These are phyloP conservation scores for Cymbopogon flexuosus DNA, from an alignment of 202 grass and related monocot species.

Conservation along the genomic window DNA sequence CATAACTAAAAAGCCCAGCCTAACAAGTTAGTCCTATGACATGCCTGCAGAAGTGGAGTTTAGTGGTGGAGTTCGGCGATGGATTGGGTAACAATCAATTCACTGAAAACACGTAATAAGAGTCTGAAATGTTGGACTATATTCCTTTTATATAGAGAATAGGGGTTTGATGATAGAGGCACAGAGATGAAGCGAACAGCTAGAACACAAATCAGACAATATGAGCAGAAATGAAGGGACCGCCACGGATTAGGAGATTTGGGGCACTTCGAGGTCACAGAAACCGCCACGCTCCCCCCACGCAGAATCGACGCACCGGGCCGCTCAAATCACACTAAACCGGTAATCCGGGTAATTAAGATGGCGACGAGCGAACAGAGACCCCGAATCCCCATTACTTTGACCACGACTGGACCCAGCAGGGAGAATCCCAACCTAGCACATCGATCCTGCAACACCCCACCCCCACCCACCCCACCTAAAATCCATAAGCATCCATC, in stretches of 20 bases:
- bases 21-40: background rate
- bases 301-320: background rate
- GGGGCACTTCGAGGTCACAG: background rate
- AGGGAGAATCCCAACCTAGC: background rate
- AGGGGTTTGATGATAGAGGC: too few species aligned
- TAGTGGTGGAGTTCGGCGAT: background rate
- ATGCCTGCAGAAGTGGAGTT: background rate
- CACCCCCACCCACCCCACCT: background rate
- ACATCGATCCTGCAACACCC: background rate
- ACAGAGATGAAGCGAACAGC: too few species aligned
- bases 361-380: background rate
- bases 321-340: background rate
- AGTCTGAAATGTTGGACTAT: background rate
- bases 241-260: background rate
- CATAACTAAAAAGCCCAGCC: background rate
- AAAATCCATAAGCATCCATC: background rate
- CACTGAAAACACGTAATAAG: background rate
- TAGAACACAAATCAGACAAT: background rate
- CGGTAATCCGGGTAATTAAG: background rate
- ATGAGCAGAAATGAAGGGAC: background rate
- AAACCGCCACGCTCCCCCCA: background rate
- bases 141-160: background rate
- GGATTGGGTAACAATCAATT: background rate
- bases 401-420: background rate
- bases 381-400: slow-evolving; percentile 22